Evolutionary conservation across 2,329 filamentous ascomycete species (phyloP), one percentile per base, ranked within the genome.

Genomic region (Seiridium cupressi): DNA sequence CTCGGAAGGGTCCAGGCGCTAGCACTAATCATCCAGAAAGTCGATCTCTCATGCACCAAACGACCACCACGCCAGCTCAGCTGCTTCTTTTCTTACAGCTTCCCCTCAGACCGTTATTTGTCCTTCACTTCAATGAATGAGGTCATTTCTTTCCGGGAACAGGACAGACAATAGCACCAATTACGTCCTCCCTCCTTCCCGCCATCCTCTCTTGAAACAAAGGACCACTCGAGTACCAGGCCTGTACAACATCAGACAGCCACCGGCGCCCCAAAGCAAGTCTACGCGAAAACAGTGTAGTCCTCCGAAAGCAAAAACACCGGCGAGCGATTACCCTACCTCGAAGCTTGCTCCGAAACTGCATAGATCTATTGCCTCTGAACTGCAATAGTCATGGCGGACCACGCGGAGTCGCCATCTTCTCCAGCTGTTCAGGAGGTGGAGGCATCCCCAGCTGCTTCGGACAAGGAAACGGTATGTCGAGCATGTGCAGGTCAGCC

Each of bases 381-480:
- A 38, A 34, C 55, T 18, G 18, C 26, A 18, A 35, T 44, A 44
- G 38, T 13, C 60, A 74, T 74, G 72, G 68, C 72, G 58, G 66
- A 64, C 42, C 66, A 64, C 57, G 71, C 70, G 57, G 69, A 72
- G 60, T 65, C 68, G 63, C 62, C 64, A 58, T 58, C 65, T 58
- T 60, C 64, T 59, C 59, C 66, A 51, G 60, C 61, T 62, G 56
- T 63, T 58, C 62, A 67, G 58, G 62, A 65, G 60, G 66, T 61
- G 42, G 66, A 65, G 49, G 64, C 66, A 47, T 75, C 72, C 57
- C 67, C 67, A 58, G 63, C 69, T 46, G 63, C 66, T 63, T 77
- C 74, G 55, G 76, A 77, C 64, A 75, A 72, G 68, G 74, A 77
- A 64, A 74, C 69, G 63, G 76, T 77, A 75, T 61, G 74, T 69